phyloP scores from a whole-genome alignment of 2,329 filamentous ascomycete species.

The Colletotrichum orchidophilum region DNA sequence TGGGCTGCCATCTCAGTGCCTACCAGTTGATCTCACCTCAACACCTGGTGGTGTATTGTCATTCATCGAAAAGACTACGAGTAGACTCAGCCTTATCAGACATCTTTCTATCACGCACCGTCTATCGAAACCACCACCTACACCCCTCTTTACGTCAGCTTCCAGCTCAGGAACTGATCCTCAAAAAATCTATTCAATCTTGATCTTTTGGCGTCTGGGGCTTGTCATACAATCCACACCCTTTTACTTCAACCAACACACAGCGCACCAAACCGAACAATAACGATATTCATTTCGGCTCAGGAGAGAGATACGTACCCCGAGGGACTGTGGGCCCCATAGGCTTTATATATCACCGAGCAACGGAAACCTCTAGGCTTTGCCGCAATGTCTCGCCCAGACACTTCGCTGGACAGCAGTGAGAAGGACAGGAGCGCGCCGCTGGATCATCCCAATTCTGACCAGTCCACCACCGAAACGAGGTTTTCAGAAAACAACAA shows the following conservation, averaged over 20 bases:
- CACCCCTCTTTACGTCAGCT: not conserved
- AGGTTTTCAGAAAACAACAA: slow-evolving; percentile 8
- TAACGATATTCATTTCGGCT: not conserved
- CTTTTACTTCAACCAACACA: not conserved
- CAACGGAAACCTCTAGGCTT: not conserved
- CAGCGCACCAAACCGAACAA: not conserved
- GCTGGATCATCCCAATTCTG: not conserved
- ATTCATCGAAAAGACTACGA: not conserved
- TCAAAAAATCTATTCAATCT: not conserved
- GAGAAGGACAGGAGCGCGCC: slow-evolving; percentile 18
- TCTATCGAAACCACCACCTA: not conserved
- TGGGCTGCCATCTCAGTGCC: not conserved
- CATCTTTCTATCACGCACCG: not conserved
- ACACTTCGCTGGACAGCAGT: not conserved
- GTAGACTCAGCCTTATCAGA: not conserved
- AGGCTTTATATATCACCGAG: not conserved
- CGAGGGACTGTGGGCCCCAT: not conserved
- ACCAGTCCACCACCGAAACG: slow-evolving; percentile 11
- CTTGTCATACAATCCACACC: not conserved
- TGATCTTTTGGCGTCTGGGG: too few relatives aligned
- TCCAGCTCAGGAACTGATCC: not conserved
- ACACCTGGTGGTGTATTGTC: not conserved
- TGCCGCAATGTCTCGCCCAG: slow-evolving; percentile 11
- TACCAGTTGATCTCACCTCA: not conserved
- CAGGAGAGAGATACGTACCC: not conserved